Percentiles rank a stretch among this genome's conserved stretches.
phyloP scores from a whole-genome alignment of 2,329 filamentous ascomycete species.

The Dactylellina cionopaga region DNA sequence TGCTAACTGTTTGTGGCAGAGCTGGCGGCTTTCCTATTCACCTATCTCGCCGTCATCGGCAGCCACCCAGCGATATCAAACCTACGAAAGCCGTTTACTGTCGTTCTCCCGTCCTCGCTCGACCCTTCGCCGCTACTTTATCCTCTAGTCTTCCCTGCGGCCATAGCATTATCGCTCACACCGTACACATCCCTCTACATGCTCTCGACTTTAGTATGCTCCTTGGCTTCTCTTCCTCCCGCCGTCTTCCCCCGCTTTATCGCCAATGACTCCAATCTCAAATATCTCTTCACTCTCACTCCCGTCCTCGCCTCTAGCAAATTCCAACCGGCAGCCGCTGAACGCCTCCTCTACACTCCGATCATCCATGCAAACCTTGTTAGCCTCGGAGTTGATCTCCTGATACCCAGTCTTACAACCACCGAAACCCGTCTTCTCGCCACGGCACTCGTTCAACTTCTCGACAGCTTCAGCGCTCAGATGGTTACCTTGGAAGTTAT shows the following conservation, averaged over 20 bases:
- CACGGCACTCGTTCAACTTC: slow-evolving; percentile 80
- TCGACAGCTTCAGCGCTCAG: slow-evolving; percentile 83
- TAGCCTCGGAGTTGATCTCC: slow-evolving; percentile 53
- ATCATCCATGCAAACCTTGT: slow-evolving; percentile 54
- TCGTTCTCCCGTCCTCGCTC: slow-evolving; percentile 56
- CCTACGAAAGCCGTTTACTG: slow-evolving; percentile 43
- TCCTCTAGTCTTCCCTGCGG: slow-evolving; percentile 55
- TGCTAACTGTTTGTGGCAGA: slow-evolving; percentile 14
- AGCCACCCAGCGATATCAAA: slow-evolving; percentile 41
- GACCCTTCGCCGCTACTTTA: slow-evolving; percentile 57
- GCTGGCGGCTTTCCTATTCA: slow-evolving; percentile 35
- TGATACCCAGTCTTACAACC: slow-evolving; percentile 56
- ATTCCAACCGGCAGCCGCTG: slow-evolving; percentile 11
- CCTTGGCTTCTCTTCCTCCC: slow-evolving; percentile 55
- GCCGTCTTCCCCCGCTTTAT: slow-evolving; percentile 50
- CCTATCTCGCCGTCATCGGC: slow-evolving; percentile 39
- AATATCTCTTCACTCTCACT: slow-evolving; percentile 54
- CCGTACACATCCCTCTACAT: slow-evolving; percentile 54
- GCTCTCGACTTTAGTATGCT: slow-evolving; percentile 54
- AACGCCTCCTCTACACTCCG: slow-evolving; percentile 55
- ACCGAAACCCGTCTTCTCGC: slow-evolving; percentile 89
- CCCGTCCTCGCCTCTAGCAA: slow-evolving; percentile 52
- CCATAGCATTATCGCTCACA: slow-evolving; percentile 55
- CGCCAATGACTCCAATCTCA: slow-evolving; percentile 54
- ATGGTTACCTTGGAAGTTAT: slow-evolving; percentile 84